Base-by-base conservation (phyloP, 2,329 filamentous ascomycete genomes). In the Diaporthe helianthi region DNA sequence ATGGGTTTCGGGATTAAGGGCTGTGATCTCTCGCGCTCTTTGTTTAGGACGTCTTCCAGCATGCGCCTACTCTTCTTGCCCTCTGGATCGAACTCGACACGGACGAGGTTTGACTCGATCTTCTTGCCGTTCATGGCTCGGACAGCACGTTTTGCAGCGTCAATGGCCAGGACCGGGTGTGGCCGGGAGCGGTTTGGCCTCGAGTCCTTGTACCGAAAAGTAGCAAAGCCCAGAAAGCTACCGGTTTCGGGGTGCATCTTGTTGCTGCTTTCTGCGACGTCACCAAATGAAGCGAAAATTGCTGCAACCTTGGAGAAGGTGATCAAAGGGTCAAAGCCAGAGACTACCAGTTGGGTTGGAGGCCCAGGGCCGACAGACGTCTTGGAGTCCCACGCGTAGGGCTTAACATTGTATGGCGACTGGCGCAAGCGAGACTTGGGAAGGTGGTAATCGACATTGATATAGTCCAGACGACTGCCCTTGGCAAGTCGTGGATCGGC, bases 211-310 rank as follows among this genome's bases (percentile, higher is more conserved):
- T 97, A 99, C 70, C 92, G 90, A 77, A 99, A 93, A 19, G 93
- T 93, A 73, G 93, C 97, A 77, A 99, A 94, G 15, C 96, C 96
- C 15, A 99, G 86, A 77, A 97, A 97, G 76, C 93, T 96, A 22
- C 96, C 96, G 15, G 94, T 98, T 69, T 94, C 91, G 10, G 96
- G 96, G 79, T 99, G 94, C 76, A 97, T 95, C 78, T 97, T 95
- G 77, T 98, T 98, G 76, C 93, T 94, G 75, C 97, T 92, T 76
- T 94, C 92, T 53, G 92, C 91, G 72, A 99, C 94, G 69, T 97
- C 93, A 65, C 94, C 94, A 80, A 92, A 97, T 3, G 87, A 89
- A 22, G 90, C 88, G 78, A 97, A 97, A 66, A 93, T 87, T 54
- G 91, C 88, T 22, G 87, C 88, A 63, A 97, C 86, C 75, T 93